Evolutionary conservation across 306 rosid genomes (phyloP).

Genomic region (Oxytropis ochrocephala): DNA sequence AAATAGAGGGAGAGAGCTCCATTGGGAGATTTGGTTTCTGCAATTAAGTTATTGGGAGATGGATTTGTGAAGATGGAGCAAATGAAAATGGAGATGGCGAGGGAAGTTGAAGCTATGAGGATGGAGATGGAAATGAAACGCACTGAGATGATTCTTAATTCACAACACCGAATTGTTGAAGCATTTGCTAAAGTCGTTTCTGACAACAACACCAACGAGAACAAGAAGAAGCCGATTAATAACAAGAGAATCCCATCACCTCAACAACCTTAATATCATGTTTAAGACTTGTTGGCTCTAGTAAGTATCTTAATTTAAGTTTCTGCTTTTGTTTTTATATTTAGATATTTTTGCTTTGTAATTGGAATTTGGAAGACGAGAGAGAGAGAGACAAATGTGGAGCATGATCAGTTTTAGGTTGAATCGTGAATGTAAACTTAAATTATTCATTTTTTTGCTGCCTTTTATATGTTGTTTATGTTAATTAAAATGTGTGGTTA

Average conservation of each 20-base stretch:
- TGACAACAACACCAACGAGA: conserved; percentile 44
- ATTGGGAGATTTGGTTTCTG: conserved; percentile 61
- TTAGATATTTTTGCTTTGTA: conserved; percentile 4
- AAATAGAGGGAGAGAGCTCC: conserved; percentile 72
- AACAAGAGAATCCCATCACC: conserved; percentile 53
- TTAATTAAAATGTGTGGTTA: not conserved
- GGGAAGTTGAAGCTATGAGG: conserved; percentile 76
- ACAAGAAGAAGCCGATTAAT: conserved; percentile 48
- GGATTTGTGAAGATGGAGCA: conserved; percentile 92
- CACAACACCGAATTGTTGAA: conserved; percentile 83
- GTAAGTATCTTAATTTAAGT: not conserved
- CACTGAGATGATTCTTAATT: conserved; percentile 88
- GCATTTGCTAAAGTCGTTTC: conserved; percentile 84
- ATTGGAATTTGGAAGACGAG: not conserved
- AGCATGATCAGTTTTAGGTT: not conserved
- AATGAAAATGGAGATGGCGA: conserved; percentile 97
- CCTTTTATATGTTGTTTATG: not conserved
- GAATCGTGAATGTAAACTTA: not conserved
- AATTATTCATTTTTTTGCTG: not conserved
- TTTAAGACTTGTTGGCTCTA: not conserved
- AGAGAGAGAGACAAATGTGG: not conserved
- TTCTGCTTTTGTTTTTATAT: not conserved
- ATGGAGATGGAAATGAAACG: conserved; percentile 99
- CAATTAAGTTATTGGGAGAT: conserved; percentile 78
- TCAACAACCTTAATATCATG: conserved; percentile 24